Evolutionary conservation across 495 filamentous ascomycete species (phyloP).

Genomic region (Aspergillus panamensis): DNA sequence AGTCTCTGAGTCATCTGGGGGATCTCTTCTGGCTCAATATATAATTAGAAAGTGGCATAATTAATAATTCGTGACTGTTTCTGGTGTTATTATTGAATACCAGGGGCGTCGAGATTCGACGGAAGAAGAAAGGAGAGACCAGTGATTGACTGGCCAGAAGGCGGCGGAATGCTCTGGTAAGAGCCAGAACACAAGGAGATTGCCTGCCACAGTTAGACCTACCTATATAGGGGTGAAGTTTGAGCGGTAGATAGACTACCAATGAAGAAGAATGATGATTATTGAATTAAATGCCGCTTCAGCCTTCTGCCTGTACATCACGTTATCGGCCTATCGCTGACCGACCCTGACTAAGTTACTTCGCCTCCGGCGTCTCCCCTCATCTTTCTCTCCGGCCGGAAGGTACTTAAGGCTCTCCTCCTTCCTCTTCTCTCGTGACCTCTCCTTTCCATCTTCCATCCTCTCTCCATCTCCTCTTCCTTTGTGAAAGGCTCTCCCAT

Average conservation of each 20-base stretch:
- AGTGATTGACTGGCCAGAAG: conserved; percentile 14
- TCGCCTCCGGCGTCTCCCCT: conserved; percentile 39
- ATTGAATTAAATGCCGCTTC: conserved; percentile 13
- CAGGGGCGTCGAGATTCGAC: not conserved
- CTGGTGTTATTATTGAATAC: not conserved
- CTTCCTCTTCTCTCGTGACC: conserved; percentile 19
- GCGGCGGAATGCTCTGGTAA: conserved; percentile 19
- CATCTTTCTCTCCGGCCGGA: conserved; percentile 16
- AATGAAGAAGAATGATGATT: not conserved
- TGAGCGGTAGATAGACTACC: too few species aligned
- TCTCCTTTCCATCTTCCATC: conserved; percentile 27
- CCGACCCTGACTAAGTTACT: conserved; percentile 40
- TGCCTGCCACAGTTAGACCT: conserved; percentile 6
- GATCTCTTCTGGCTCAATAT: conserved; percentile 4
- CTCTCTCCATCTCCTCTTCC: conserved; percentile 19
- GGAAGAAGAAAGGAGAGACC: conserved; percentile 15
- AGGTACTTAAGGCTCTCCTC: conserved; percentile 24
- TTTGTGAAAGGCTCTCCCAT: conserved; percentile 13
- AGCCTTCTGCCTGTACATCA: conserved; percentile 27
- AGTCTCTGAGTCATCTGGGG: conserved; percentile 10
- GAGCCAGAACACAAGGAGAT: conserved; percentile 17
- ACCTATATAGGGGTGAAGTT: not conserved
- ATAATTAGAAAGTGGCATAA: not conserved
- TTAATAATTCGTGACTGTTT: conserved; percentile 9
- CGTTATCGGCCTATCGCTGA: conserved; percentile 37